Base-by-base conservation (phyloP, 106 monocot genomes). In the Cymbidium sinense region DNA sequence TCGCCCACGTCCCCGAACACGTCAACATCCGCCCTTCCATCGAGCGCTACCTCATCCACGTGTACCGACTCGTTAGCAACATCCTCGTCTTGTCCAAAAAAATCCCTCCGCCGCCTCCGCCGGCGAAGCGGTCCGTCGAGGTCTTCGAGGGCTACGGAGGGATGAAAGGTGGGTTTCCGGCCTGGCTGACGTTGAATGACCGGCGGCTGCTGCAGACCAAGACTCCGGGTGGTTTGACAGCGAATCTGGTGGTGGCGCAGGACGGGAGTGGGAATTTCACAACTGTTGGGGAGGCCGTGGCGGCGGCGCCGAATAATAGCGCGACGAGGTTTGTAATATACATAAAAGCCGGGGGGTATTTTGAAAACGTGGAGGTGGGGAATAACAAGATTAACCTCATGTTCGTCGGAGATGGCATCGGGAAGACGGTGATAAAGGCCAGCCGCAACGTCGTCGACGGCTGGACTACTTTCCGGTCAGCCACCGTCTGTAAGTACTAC, bases 191-290 rank as follows among this genome's bases (percentile, higher is more conserved):
- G 10, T 17, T 20, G 6, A 37, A 11, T 20, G 73, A 80, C 36
- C 7, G 74, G 58, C 52, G 61, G 58, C 31, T 80, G 52, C 73
- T 80, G 0, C 55, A 74, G 58, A 17, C 76, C 4, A 19, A 20
- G 7, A 55, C 76, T 13, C 76, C 55, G 3, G 21, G 18, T 33
- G 21, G 54, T 5, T 76, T 77, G 35, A 20, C 77, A 34, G 47
- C 76, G 37, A 75, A 77, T 27, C 61, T 83, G 28, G 74, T 86
- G 0, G 89, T 89, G 77, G 89, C 89, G 37, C 79, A 79, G 61
- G 89, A 89, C 44, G 89, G 89, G 18, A 86, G 72, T 36, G 89
- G 89, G 28, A 79, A 89, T 47, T 89, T 82, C 70, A 86, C 64
- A 27, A 89, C 86, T 13, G 75, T 89, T 8, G 37, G 37, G 50